phyloP scores from a whole-genome alignment of 2,329 filamentous ascomycete genomes.

The Ramichloridium luteum region DNA sequence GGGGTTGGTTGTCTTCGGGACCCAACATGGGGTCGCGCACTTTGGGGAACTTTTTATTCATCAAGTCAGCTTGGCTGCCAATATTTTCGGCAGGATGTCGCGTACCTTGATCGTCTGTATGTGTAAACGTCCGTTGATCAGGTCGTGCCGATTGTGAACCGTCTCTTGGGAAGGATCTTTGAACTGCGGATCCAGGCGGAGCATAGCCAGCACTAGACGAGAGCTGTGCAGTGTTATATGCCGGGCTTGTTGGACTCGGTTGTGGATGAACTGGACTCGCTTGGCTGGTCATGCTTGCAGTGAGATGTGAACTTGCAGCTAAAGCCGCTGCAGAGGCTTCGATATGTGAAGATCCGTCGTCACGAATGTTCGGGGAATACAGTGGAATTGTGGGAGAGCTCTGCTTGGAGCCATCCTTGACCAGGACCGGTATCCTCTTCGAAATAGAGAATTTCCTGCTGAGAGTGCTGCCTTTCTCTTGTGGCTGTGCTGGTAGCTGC shows the following conservation, averaged over 20 bases:
- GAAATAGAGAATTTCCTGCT: constrained; percentile 43
- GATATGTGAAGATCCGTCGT: constrained; percentile 25
- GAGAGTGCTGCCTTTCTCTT: constrained; percentile 33
- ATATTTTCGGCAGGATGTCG: too few species aligned
- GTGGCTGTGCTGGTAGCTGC: not conserved
- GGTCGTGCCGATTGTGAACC: constrained; percentile 10
- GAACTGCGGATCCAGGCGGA: constrained; percentile 15
- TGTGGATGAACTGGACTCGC: constrained; percentile 30
- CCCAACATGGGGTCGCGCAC: not conserved
- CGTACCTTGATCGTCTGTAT: not conserved
- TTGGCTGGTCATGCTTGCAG: constrained; percentile 35
- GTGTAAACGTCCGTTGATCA: constrained; percentile 6
- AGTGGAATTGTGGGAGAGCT: constrained; percentile 38
- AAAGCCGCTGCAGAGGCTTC: constrained; percentile 40
- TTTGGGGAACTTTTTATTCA: not conserved
- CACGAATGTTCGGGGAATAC: constrained; percentile 19
- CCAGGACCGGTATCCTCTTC: constrained; percentile 38
- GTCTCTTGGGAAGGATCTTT: constrained; percentile 21
- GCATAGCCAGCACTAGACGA: constrained; percentile 19
- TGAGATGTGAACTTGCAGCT: constrained; percentile 39
- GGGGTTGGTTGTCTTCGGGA: not conserved
- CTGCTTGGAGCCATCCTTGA: constrained; percentile 33
- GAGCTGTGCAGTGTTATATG: constrained; percentile 28
- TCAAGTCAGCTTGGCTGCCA: too few species aligned
- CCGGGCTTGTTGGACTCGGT: constrained; percentile 38